Evolutionary conservation across 768 basidiomycete species (phyloP).

Genomic region (Calocera cornea): DNA sequence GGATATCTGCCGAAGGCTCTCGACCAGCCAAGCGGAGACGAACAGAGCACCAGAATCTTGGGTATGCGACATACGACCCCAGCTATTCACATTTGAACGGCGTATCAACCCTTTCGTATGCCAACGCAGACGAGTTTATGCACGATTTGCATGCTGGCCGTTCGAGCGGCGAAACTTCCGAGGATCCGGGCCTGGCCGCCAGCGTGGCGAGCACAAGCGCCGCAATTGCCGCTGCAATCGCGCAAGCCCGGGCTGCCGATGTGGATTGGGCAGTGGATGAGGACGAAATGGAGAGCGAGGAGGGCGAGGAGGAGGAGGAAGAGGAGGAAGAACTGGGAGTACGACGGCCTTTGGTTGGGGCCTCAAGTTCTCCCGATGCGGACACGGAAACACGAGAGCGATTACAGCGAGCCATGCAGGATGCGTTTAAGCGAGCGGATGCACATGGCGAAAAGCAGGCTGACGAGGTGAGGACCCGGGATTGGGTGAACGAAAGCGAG

Average conservation of each 20-base stretch:
- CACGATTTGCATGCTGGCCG: neutral
- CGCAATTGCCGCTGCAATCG: conserved; percentile 68
- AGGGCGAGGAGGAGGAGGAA: conserved; percentile 31
- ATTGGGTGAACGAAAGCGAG: conserved; percentile 3
- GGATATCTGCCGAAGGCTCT: neutral
- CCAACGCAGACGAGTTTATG: conserved; percentile 1
- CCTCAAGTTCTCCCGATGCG: neutral
- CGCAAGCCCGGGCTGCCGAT: conserved; percentile 47
- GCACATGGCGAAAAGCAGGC: neutral
- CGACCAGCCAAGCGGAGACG: neutral
- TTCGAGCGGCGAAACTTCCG: neutral
- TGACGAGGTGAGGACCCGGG: neutral
- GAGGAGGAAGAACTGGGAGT: conserved; percentile 61
- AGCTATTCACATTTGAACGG: neutral
- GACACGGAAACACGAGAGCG: neutral
- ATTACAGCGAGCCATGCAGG: neutral
- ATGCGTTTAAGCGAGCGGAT: neutral
- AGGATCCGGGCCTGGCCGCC: conserved; percentile 33
- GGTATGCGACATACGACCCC: neutral
- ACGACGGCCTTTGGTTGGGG: conserved; percentile 15
- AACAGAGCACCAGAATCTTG: neutral
- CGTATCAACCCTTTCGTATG: neutral
- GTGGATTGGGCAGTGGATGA: neutral
- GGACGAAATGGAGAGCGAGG: conserved; percentile 3
- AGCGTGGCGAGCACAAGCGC: conserved; percentile 66